Percentiles rank a stretch among this genome's conserved stretches.
phyloP scores from a whole-genome alignment of 164 flowering plant species.

The Dillenia suffruticosa region DNA sequence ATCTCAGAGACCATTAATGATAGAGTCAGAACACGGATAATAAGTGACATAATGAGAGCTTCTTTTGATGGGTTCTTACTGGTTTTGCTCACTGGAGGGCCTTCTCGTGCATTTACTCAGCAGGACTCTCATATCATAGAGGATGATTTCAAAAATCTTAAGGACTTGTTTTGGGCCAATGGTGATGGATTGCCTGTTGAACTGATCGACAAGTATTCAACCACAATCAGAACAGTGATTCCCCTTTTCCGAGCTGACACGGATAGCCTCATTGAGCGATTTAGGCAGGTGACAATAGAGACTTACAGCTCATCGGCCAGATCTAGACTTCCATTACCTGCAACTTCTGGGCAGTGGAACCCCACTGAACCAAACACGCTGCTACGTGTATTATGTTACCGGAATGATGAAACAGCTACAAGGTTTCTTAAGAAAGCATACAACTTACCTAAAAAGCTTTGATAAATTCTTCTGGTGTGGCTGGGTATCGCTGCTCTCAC shows the following conservation, averaged over 20 bases:
- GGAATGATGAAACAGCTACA: slow-evolving; percentile 64
- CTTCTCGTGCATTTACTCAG: slow-evolving; percentile 50
- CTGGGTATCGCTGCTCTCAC: no score
- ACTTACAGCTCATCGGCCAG: slow-evolving; percentile 54
- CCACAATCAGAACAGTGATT: slow-evolving; percentile 42
- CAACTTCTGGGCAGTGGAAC: slow-evolving; percentile 71
- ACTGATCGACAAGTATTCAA: slow-evolving; percentile 48
- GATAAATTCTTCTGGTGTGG: background rate
- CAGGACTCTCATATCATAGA: slow-evolving; percentile 57
- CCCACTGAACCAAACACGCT: slow-evolving; percentile 65
- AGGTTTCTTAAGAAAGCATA: slow-evolving; percentile 70
- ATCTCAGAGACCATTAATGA: slow-evolving; percentile 59
- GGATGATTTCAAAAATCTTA: slow-evolving; percentile 58
- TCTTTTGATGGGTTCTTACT: slow-evolving; percentile 79
- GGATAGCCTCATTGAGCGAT: slow-evolving; percentile 55
- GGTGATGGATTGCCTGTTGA: slow-evolving; percentile 71
- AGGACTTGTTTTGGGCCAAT: slow-evolving; percentile 66
- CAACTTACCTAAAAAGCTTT: slow-evolving; percentile 62
- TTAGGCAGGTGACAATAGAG: slow-evolving; percentile 47
- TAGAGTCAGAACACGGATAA: slow-evolving; percentile 59
- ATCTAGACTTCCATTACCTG: slow-evolving; percentile 63
- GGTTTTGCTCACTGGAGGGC: slow-evolving; percentile 78
- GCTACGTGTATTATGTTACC: slow-evolving; percentile 57
- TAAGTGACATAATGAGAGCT: slow-evolving; percentile 81
- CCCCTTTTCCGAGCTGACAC: slow-evolving; percentile 61